These are phyloP conservation scores for Monilinia laxa DNA, from an alignment of 2,329 filamentous ascomycete genomes.

Conservation along the genomic window DNA sequence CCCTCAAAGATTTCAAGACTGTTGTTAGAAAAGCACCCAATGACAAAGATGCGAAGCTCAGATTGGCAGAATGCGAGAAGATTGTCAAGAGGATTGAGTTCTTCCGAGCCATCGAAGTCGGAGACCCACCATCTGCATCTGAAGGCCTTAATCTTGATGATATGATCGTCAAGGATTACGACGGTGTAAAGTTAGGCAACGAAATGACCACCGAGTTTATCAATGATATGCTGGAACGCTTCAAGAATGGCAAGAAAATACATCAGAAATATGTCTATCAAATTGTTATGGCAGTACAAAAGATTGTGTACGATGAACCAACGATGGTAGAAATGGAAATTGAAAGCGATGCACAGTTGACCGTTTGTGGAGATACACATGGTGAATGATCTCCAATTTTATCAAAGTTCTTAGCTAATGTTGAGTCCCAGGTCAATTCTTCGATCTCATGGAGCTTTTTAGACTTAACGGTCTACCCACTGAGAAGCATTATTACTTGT, in stretches of 20 bases:
- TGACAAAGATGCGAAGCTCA: constrained; percentile 89
- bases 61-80: constrained; percentile 91
- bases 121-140: constrained; percentile 87
- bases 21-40: constrained; percentile 83
- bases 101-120: constrained; percentile 89
- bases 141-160: constrained; percentile 85
- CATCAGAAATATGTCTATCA: constrained; percentile 97
- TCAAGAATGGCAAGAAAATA: constrained; percentile 94
- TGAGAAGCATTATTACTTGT: constrained; percentile 89
- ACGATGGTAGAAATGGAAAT: constrained; percentile 96
- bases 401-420: background rate
- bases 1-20: constrained; percentile 86
- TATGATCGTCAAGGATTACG: constrained; percentile 85
- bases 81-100: constrained; percentile 90
- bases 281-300: constrained; percentile 86
- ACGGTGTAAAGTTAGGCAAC: constrained; percentile 73
- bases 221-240: constrained; percentile 93
- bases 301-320: constrained; percentile 86
- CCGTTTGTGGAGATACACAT: constrained; percentile 96
- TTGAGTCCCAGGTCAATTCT: constrained; percentile 76
- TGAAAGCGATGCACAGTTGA: constrained; percentile 73
- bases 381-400: constrained; percentile 52
- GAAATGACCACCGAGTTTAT: constrained; percentile 97
- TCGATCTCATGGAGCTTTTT: constrained; percentile 96
- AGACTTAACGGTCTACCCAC: constrained; percentile 80